phyloP scores from a whole-genome alignment of 2,329 filamentous ascomycete species.

The Elsinoe arachidis region DNA sequence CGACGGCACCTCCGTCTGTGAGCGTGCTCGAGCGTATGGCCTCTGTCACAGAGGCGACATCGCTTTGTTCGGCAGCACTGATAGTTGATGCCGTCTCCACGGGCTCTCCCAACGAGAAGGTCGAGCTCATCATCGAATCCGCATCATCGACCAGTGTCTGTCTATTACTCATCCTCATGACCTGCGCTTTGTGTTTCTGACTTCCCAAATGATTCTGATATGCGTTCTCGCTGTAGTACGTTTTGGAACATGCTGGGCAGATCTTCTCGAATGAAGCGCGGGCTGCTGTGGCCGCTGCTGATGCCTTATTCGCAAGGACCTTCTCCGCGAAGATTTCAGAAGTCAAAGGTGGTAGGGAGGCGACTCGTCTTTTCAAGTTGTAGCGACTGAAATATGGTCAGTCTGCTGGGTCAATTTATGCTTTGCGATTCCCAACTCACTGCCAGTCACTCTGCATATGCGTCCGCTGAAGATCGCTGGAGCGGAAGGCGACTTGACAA shows the following conservation, averaged over 20 bases:
- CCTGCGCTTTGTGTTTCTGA: constrained; percentile 73
- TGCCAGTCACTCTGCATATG: constrained; percentile 99
- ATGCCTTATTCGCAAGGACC: constrained; percentile 81
- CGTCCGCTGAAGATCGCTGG: constrained; percentile 81
- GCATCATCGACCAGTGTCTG: constrained; percentile 57
- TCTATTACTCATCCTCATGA: constrained; percentile 40
- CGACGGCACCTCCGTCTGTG: constrained; percentile 40
- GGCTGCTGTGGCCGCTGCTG: constrained; percentile 72
- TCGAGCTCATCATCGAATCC: constrained; percentile 74
- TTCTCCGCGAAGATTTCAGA: constrained; percentile 94
- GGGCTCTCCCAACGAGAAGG: constrained; percentile 82
- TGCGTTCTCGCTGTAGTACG: constrained; percentile 93
- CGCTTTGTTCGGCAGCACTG: constrained; percentile 58
- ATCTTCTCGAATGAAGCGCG: constrained; percentile 80
- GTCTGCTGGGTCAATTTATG: background rate
- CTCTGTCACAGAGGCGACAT: constrained; percentile 70
- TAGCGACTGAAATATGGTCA: constrained; percentile 56
- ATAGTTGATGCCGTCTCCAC: constrained; percentile 44
- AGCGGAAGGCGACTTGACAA: constrained; percentile 92
- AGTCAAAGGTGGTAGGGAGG: constrained; percentile 79
- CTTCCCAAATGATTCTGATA: constrained; percentile 87
- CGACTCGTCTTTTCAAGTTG: constrained; percentile 90
- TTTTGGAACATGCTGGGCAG: constrained; percentile 78
- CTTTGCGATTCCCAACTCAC: constrained; percentile 45
- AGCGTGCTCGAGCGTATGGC: constrained; percentile 59